Base-by-base conservation (phyloP, 2,329 filamentous ascomycete genomes). In the Sordariomycetes sp. region DNA sequence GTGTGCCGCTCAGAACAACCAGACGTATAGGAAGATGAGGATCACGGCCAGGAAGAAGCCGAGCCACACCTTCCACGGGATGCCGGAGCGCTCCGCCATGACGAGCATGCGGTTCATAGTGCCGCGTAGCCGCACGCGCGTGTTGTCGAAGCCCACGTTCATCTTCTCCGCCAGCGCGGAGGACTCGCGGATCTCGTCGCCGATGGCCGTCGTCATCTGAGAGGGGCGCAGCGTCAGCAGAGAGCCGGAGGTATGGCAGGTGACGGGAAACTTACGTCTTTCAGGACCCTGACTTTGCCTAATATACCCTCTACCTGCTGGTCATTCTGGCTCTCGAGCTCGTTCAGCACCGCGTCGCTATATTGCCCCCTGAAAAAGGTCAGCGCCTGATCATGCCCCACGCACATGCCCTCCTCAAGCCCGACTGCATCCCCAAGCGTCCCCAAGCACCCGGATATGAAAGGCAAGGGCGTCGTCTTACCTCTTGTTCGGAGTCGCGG, bases 21-120 rank as follows among this genome's bases (percentile, higher is more conserved):
- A 97, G 60, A 97, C 93, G 71, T 93, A 99, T 64, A 85, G 83
- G 72, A 99, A 99, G 64, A 97, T 71, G 58, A 93, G 69, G 62
- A 87, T 82, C 20, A 97, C 89, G 40, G 86, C 88, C 6, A 84
- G 79, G 70, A 99, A 96, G 74, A 99, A 99, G 51, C 77, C 79
- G 56, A 97, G 71, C 94, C 94, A 99, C 59, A 92, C 88, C 73
- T 83, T 93, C 94, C 94, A 99, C 67, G 91, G 87, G 11, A 99
- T 87, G n/a, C 94, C 94, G 2, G 92, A 96, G 66, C 85, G 81
- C 75, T 97, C 83, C 4, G 94, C 94, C 94, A 99, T 99, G 58
- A 93, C 70, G 63, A 97, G 74, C 94, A 99, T 99, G 60, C 92
- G 80, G 70, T 90, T 96, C 94, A 99, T 97, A 20, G 95, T 97